Conservation (phyloP, 2,329 filamentous ascomycete genomes). For the Didymosphaeria variabile region DNA sequence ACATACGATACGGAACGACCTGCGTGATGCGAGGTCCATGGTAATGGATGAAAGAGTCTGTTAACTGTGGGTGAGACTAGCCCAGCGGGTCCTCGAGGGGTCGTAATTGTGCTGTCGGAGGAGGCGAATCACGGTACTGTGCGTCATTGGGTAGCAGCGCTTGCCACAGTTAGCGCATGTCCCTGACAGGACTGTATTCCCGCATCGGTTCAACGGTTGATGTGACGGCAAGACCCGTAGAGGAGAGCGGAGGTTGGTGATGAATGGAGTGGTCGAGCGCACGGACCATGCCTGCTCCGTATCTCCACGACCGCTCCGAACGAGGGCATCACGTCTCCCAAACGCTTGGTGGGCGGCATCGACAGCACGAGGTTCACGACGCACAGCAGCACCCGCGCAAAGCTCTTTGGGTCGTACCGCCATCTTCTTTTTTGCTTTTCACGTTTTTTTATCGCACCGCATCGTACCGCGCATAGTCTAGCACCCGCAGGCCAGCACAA, state of each 20-base stretch:
- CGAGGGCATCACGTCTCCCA: conserved; percentile 9
- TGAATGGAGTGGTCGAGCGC: background rate
- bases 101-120: background rate
- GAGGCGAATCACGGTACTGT: background rate
- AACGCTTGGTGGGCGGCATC: conserved; percentile 6
- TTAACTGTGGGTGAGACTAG: background rate
- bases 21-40: conserved; percentile 25
- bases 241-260: conserved; percentile 1
- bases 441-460: conserved; percentile 4
- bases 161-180: background rate
- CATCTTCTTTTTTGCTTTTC: conserved; percentile 3
- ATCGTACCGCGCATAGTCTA: conserved; percentile 5
- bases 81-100: background rate
- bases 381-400: conserved; percentile 11
- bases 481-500: conserved; percentile 20
- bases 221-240: background rate
- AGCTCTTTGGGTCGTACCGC: background rate
- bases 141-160: background rate
- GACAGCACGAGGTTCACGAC: conserved; percentile 11
- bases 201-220: background rate
- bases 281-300: conserved; percentile 14
- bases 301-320: conserved; percentile 15
- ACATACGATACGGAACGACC: conserved; percentile 17
- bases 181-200: background rate
- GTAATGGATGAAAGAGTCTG: conserved; percentile 29